Percentiles rank a stretch among this genome's conserved stretches.
These are phyloP conservation scores for Daedalea quercina DNA, from an alignment of 768 basidiomycete genomes.

Conservation along the genomic window DNA sequence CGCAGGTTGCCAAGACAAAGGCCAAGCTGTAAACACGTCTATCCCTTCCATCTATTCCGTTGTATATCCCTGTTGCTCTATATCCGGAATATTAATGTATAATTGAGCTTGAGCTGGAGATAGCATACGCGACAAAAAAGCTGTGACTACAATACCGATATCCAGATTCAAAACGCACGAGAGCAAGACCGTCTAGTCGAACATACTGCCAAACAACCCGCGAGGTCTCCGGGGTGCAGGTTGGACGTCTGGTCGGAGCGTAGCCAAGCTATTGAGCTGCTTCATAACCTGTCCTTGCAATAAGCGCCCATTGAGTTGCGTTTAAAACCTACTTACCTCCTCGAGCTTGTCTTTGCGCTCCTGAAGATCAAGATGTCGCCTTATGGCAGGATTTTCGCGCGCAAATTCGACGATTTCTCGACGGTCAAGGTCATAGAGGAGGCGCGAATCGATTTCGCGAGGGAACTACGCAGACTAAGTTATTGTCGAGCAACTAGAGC, in stretches of 20 bases:
- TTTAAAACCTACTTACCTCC: slow-evolving; percentile 44
- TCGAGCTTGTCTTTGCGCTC: slow-evolving; percentile 97
- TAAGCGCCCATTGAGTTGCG: neutral
- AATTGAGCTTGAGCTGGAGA: slow-evolving; percentile 2
- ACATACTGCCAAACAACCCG: slow-evolving; percentile 74
- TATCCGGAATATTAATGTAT: neutral
- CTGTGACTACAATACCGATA: neutral
- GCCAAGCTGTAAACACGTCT: slow-evolving; percentile 12
- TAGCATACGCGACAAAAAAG: neutral
- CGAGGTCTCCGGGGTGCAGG: slow-evolving; percentile 66
- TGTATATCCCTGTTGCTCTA: too few relatives aligned
- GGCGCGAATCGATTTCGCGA: slow-evolving; percentile 89
- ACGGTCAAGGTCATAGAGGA: slow-evolving; percentile 91
- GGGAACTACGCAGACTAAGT: slow-evolving; percentile 62
- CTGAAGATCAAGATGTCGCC: slow-evolving; percentile 86
- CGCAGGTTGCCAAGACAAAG: slow-evolving; percentile 15
- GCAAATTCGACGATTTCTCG: slow-evolving; percentile 89
- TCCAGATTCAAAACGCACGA: neutral
- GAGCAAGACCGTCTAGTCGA: slow-evolving; percentile 21
- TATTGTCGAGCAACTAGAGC: neutral
- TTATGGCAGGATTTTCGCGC: slow-evolving; percentile 87
- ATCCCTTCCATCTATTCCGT: too few relatives aligned
- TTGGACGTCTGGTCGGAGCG: slow-evolving; percentile 77
- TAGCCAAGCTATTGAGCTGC: slow-evolving; percentile 86
- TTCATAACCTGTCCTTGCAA: slow-evolving; percentile 96